These are phyloP conservation scores for Phytophthora chlamydospora DNA, from an alignment of 352 stramenopile genomes.

Conservation along the genomic window DNA sequence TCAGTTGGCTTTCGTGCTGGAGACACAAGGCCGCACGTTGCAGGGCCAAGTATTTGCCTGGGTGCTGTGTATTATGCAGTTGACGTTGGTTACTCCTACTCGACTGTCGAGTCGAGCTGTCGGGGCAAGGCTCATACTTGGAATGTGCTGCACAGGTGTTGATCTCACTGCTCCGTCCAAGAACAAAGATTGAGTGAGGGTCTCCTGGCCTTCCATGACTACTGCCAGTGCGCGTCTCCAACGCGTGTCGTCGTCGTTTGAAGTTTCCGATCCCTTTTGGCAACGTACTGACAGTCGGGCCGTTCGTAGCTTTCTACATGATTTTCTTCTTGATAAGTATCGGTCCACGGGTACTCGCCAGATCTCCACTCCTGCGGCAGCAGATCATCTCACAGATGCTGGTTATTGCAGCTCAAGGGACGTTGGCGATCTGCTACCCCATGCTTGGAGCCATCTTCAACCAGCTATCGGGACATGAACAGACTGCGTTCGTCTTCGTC, in stretches of 20 bases:
- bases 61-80: slow-evolving; percentile 28
- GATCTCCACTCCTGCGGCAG: neutral
- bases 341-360: neutral
- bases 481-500: slow-evolving; percentile 7
- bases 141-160: no score
- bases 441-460: slow-evolving; percentile 17
- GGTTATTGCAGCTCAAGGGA: slow-evolving; percentile 18
- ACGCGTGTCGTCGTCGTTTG: slow-evolving; percentile 3
- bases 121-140: no score
- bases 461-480: neutral
- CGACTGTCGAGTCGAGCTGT: no score
- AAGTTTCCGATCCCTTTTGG: slow-evolving; percentile 33
- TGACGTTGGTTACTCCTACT: slow-evolving; percentile 15
- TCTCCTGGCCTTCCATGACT: slow-evolving; percentile 14
- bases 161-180: neutral
- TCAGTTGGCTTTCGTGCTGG: slow-evolving; percentile 43
- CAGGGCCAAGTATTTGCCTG: slow-evolving; percentile 32
- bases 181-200: neutral
- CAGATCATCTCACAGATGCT: slow-evolving; percentile 10
- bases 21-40: slow-evolving; percentile 27
- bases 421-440: slow-evolving; percentile 15
- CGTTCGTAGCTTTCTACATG: slow-evolving; percentile 4
- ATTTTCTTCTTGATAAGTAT: slow-evolving; percentile 19
- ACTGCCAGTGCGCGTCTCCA: slow-evolving; percentile 4
- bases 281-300: slow-evolving; percentile 1